Percentiles rank a stretch among this genome's conserved stretches.
phyloP scores from a whole-genome alignment of 2,329 filamentous ascomycete species.

The Ciborinia camelliae region DNA sequence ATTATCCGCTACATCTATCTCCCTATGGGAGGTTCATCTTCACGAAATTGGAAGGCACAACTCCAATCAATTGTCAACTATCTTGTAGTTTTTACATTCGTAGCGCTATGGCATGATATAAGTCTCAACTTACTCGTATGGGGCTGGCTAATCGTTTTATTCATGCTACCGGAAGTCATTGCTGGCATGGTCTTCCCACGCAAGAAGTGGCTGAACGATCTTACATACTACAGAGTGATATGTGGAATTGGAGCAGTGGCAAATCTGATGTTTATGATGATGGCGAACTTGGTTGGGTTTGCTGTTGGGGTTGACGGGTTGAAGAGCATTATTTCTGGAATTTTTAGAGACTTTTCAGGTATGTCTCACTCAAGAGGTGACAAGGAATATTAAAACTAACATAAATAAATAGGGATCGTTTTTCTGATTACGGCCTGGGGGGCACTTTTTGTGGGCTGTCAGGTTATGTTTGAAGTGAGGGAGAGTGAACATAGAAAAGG shows the following conservation, averaged over 20 bases:
- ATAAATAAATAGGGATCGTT: constrained; percentile 51
- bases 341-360: constrained; percentile 72
- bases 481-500: constrained; percentile 81
- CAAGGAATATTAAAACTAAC: constrained; percentile 28
- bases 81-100: constrained; percentile 87
- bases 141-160: constrained; percentile 95
- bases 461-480: constrained; percentile 95
- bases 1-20: constrained; percentile 90
- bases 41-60: constrained; percentile 44
- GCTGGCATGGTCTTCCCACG: constrained; percentile 68
- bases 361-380: constrained; percentile 31
- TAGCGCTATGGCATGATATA: constrained; percentile 97
- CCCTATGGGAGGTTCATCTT: constrained; percentile 72
- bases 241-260: constrained; percentile 76
- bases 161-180: constrained; percentile 84
- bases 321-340: constrained; percentile 69
- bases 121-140: constrained; percentile 85
- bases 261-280: constrained; percentile 94
- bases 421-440: constrained; percentile 70
- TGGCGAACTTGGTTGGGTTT: constrained; percentile 91
- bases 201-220: constrained; percentile 62
- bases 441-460: constrained; percentile 79
- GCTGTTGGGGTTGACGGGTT: constrained; percentile 88
- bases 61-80: constrained; percentile 70
- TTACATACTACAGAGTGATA: constrained; percentile 73